Conservation (phyloP, 257 asterid species). For the Coffea canephora region DNA sequence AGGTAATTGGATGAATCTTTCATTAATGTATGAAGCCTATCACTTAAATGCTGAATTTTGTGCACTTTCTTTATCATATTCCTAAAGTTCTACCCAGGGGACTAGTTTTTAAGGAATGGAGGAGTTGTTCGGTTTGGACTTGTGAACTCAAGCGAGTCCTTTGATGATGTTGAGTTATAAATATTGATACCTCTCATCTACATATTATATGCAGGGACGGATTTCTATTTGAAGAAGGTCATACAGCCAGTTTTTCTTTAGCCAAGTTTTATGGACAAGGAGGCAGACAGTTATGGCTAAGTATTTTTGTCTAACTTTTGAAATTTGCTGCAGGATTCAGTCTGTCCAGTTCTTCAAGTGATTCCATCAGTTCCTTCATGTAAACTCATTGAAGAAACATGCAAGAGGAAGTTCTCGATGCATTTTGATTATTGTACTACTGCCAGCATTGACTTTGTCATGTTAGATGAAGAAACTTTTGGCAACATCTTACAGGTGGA, state of each 20-base stretch:
- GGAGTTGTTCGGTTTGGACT: constrained; percentile 56
- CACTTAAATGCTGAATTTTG: not conserved
- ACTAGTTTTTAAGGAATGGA: constrained; percentile 45
- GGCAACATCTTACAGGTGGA: constrained; percentile 82
- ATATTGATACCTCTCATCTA: constrained; percentile 70
- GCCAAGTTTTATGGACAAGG: constrained; percentile 87
- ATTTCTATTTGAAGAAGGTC: constrained; percentile 84
- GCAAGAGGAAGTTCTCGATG: constrained; percentile 81
- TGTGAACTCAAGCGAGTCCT: constrained; percentile 46
- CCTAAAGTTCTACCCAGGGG: constrained; percentile 33
- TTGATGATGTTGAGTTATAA: constrained; percentile 35
- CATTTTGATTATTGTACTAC: constrained; percentile 95
- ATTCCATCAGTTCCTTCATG: constrained; percentile 79
- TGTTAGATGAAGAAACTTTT: constrained; percentile 75
- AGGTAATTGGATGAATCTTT: constrained; percentile 48
- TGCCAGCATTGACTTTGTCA: constrained; percentile 78
- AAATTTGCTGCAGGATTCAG: constrained; percentile 93
- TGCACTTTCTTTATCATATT: constrained; percentile 13
- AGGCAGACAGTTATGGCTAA: constrained; percentile 74
- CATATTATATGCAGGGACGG: constrained; percentile 94
- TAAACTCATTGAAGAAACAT: constrained; percentile 88
- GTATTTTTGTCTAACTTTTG: constrained; percentile 50
- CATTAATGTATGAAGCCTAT: constrained; percentile 2
- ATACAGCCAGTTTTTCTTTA: constrained; percentile 79
- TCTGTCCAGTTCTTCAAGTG: constrained; percentile 86